Conservation (phyloP, 2,329 filamentous ascomycete species). For the Myrmaecium sp. region DNA sequence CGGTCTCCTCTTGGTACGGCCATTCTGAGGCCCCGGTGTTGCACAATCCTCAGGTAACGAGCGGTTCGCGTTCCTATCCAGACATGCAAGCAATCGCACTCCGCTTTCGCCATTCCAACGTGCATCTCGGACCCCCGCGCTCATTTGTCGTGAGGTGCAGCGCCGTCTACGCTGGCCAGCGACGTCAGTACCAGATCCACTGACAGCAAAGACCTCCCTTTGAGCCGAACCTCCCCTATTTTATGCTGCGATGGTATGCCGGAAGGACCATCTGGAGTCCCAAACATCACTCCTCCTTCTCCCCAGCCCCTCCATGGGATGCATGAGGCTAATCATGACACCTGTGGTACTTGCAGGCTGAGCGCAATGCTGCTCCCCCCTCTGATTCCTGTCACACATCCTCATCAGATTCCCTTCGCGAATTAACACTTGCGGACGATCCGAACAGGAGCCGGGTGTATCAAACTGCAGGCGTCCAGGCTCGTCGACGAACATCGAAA, state of each 20-base stretch:
- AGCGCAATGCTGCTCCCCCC: too few relatives aligned
- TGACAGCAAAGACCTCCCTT: conserved; percentile 13
- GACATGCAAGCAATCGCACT: conserved; percentile 20
- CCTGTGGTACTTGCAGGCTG: too few relatives aligned
- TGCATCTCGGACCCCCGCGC: conserved; percentile 6
- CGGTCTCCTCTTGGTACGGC: conserved; percentile 12
- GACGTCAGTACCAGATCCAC: conserved; percentile 17
- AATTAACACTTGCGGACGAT: too few relatives aligned
- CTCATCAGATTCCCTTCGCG: too few relatives aligned
- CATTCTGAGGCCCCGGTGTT: conserved; percentile 12
- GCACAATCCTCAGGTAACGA: conserved; percentile 15
- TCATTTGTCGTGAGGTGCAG: conserved; percentile 4
- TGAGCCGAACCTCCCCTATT: conserved; percentile 10
- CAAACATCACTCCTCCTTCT: conserved; percentile 4
- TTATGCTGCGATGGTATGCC: conserved; percentile 21
- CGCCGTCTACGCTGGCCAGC: conserved; percentile 6
- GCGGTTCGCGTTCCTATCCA: conserved; percentile 12
- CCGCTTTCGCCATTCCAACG: conserved; percentile 11
- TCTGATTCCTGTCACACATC: too few relatives aligned
- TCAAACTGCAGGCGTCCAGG: too few relatives aligned
- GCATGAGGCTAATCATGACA: conserved; percentile 11
- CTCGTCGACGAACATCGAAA: too few relatives aligned
- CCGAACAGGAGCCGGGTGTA: too few relatives aligned
- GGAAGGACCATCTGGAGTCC: conserved; percentile 11
- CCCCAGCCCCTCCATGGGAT: conserved; percentile 4